Base-by-base conservation (phyloP, 2,329 filamentous ascomycete genomes). In the Penicillium aurantiogriseum region DNA sequence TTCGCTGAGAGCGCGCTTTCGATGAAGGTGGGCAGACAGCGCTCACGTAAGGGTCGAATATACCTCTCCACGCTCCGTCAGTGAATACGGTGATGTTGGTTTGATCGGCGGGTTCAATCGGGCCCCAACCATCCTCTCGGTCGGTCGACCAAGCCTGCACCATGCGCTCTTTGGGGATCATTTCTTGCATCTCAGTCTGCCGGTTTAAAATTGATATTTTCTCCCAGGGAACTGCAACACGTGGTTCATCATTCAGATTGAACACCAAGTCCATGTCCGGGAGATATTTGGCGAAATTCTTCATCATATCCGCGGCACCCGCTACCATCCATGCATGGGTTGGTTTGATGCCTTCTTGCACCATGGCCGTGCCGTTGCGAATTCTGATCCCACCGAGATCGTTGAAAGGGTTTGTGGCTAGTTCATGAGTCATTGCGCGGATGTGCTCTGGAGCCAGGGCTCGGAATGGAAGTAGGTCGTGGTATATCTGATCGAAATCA, bases 231-330 rank as follows among this genome's bases (percentile, higher is more conserved):
- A 85, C 78, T 29, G 81, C 80, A 11, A 86, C 80, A 11, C 84
- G 79, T 46, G 79, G 79, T 63, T 86, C 83, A 60, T 86, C 83
- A 58, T 86, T 84, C n/a, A 86, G 66, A 59, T 87, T 87, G 71
- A 87, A 81, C 0, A 81, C 83, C 38, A 87, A 69, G 64, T 86
- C 84, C 84, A 87, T 87, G 58, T 87, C 84, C 0, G 85, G 85
- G 31, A 87, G 75, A 62, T 79, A 76, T 54, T 82, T 67, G 1
- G 77, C 76, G 62, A 86, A 85, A 1, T 78, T 75, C 36, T 77
- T 74, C 33, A 87, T 82, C 75, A 87, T 83, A 7, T 74, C 65
- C 1, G 78, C 73, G 1, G 82, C 75, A 25, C 82, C 83, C 33
- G 82, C 77, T 9, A 86, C 74, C 80, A 85, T 83, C 83, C 83